Base-by-base conservation (phyloP, 352 stramenopile species). In the Phytophthora chlamydospora region DNA sequence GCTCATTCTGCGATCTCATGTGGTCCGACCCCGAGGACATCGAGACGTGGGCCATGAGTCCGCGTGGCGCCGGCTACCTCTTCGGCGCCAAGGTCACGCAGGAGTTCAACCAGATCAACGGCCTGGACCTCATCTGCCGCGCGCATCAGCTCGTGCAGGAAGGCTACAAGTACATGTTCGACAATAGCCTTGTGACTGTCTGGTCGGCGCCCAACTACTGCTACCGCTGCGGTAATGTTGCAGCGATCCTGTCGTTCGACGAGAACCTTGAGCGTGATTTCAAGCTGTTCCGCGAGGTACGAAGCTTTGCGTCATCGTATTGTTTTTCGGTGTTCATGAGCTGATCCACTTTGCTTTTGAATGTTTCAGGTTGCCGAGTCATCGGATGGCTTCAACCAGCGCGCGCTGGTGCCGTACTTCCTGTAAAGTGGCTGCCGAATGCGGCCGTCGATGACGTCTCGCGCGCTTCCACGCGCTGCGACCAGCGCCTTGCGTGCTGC, bases 11-110 rank as follows among this genome's bases (percentile, higher is more conserved):
- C 62, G 97, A 99, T 82, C 88, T 99, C 66, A 97, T 99, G 73
- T 99, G 97, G 97, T 98, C 94, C 16, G 97, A 99, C 71, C 97
- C 97, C 0, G 95, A 98, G 68, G 94, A 98, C 51, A 98, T 94
- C 63, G 89, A 96, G 58, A 90, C 81, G 54, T 96, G 89, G 89
- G 88, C 85, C 12, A 92, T 96, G 76, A 95, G 83, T 61, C 89
- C 89, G n/a, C 85, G 89, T 45, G 89, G 89, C 10, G 89, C 89
- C 9, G 89, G 89, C 31, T 97, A 93, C 51, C 71, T 97, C 16
- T 97, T 97, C 54, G 89, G 89, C 33, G 76, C 73, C 24, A 93
- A 96, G 65, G 89, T 96, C 34, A 93, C 87, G 32, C 73, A 87
- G 48, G 85, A 95, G 73, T 97, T 97, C 61, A 96, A 95, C 72